Conservation (phyloP, 2,329 filamentous ascomycete genomes). For the Neophaeococcomyces aloes region DNA sequence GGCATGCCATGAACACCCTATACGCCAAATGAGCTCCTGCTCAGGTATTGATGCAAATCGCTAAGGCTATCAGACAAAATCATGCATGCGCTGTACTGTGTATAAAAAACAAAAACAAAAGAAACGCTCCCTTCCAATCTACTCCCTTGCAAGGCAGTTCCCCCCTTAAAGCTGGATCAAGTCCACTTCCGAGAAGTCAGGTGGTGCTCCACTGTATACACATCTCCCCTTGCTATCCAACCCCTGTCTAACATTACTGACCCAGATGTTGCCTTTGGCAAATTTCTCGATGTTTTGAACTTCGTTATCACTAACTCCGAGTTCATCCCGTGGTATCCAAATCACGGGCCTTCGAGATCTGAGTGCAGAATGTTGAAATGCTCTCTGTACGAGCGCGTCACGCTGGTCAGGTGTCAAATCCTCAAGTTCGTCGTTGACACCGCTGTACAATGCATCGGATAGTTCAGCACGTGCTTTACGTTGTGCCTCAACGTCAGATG, state of each 20-base stretch:
- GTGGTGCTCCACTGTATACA: conserved; percentile 73
- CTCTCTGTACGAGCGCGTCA: conserved; percentile 71
- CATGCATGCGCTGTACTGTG: too few species aligned
- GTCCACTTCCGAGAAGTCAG: conserved; percentile 81
- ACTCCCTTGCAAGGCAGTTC: too few species aligned
- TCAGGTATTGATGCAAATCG: too few species aligned
- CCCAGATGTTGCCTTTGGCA: conserved; percentile 63
- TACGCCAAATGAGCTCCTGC: too few species aligned
- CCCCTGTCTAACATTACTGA: conserved; percentile 85
- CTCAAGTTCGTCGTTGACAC: conserved; percentile 85
- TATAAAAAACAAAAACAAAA: too few species aligned
- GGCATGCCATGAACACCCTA: too few species aligned
- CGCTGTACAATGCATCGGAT: conserved; percentile 72
- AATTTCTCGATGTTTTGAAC: conserved; percentile 65
- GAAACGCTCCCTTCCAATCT: background rate
- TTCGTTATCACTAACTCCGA: conserved; percentile 88
- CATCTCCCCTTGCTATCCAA: conserved; percentile 74
- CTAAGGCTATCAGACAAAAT: too few species aligned
- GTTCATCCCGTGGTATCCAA: conserved; percentile 85
- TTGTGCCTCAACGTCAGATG: conserved; percentile 61
- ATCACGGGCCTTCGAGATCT: conserved; percentile 75
- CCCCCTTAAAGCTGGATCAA: conserved; percentile 59
- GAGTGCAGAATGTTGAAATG: conserved; percentile 83
- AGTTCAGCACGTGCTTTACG: conserved; percentile 46
- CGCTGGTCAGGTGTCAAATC: conserved; percentile 84